A percentile compares a stretch with the other conserved stretches of the same genome.
Conservation (phyloP, 2,329 filamentous ascomycete species). For the Aspergillus spinulosporus region DNA sequence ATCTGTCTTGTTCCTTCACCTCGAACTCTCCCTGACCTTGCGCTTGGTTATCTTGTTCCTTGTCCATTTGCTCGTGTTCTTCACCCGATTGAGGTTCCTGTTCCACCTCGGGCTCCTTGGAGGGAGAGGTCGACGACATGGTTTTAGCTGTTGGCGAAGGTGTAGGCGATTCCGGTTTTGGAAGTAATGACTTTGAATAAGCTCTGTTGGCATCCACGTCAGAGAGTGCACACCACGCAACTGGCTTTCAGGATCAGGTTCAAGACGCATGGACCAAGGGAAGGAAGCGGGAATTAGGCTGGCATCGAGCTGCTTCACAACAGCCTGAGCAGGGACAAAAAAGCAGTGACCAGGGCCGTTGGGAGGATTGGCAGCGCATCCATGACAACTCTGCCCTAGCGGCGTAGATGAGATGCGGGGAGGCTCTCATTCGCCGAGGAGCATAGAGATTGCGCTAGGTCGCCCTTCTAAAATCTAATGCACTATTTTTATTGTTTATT, state of each 20-base stretch:
- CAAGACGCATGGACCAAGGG: conserved; percentile 28
- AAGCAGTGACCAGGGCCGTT: conserved; percentile 27
- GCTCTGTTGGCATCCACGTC: conserved; percentile 50
- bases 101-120: conserved; percentile 86
- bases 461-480: conserved; percentile 12
- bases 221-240: conserved; percentile 36
- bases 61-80: conserved; percentile 85
- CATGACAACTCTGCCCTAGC: conserved; percentile 30
- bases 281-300: conserved; percentile 30
- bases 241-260: conserved; percentile 21
- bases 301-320: conserved; percentile 42
- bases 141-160: conserved; percentile 59
- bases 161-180: conserved; percentile 39
- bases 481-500: conserved; percentile 11
- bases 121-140: conserved; percentile 95
- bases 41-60: conserved; percentile 64
- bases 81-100: conserved; percentile 91
- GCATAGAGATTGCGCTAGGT: conserved; percentile 21
- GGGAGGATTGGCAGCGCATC: conserved; percentile 34
- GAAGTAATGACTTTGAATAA: conserved; percentile 34
- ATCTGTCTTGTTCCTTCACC: conserved; percentile 99
- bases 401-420: conserved; percentile 28
- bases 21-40: conserved; percentile 87
- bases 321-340: conserved; percentile 30
- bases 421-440: conserved; percentile 24